Evolutionary conservation across 768 basidiomycete species (phyloP).

Genomic region (Russula foetens): DNA sequence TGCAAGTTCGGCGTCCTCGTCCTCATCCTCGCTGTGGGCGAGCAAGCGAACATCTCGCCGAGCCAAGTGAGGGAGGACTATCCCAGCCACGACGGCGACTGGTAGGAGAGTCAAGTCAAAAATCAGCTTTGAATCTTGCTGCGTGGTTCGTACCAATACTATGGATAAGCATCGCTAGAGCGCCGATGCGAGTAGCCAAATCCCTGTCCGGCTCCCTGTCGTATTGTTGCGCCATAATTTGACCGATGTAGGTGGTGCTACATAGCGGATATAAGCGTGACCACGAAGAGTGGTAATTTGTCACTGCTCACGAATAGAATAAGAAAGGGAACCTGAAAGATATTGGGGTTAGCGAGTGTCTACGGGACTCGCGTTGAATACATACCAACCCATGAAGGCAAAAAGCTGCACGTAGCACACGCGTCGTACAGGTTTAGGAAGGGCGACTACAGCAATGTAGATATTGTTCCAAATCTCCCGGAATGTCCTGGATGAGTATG

Average conservation of each 20-base stretch:
- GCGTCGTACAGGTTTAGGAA: conserved; percentile 77
- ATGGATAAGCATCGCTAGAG: conserved; percentile 84
- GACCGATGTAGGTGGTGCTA: conserved; percentile 90
- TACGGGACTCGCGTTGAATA: conserved; percentile 2
- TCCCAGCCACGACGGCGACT: conserved; percentile 86
- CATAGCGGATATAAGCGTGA: background rate
- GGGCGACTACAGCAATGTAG: conserved; percentile 54
- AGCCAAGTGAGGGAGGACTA: conserved; percentile 70
- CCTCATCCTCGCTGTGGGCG: conserved; percentile 57
- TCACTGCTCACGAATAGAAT: conserved; percentile 66
- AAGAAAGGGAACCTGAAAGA: conserved; percentile 81
- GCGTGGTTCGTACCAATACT: conserved; percentile 56
- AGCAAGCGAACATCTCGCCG: conserved; percentile 77
- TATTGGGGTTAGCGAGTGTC: conserved; percentile 4
- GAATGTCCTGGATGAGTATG: conserved; percentile 37
- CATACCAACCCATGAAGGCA: conserved; percentile 94
- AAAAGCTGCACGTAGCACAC: conserved; percentile 93
- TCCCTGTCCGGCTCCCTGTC: conserved; percentile 72
- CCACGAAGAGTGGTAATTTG: background rate
- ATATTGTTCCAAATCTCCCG: conserved; percentile 78
- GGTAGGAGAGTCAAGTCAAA: background rate
- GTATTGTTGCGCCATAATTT: conserved; percentile 82
- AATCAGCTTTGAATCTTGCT: conserved; percentile 6
- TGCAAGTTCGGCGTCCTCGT: conserved; percentile 65
- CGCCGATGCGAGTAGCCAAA: conserved; percentile 75